Conservation (phyloP, 31 red algal species). For the Porphyra umbilicalis region DNA sequence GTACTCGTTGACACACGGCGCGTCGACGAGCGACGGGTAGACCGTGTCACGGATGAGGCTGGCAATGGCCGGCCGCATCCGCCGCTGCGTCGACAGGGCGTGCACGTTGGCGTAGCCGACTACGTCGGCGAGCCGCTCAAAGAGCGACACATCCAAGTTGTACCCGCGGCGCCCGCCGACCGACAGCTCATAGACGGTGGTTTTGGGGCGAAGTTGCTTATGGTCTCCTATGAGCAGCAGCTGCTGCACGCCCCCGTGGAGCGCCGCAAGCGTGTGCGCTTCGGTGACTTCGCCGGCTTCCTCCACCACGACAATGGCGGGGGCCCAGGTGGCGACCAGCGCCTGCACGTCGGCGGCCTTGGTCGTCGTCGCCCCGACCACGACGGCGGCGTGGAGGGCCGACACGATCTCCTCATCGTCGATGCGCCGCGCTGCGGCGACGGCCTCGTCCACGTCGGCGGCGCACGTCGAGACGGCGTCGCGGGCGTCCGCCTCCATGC, state of each 20-base stretch:
- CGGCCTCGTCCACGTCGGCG: not conserved
- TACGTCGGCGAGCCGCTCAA: conserved; percentile 27
- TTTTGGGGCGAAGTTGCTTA: conserved; percentile 43
- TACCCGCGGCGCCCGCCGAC: conserved; percentile 1
- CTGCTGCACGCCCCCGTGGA: conserved; percentile 23
- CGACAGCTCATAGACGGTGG: conserved; percentile 14
- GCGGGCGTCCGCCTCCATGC: not conserved
- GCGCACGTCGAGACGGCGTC: not conserved
- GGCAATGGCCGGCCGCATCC: conserved; percentile 53
- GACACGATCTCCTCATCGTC: not conserved
- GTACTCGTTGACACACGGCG: not conserved
- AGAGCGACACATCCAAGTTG: conserved; percentile 60
- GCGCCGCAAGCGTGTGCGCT: conserved; percentile 17
- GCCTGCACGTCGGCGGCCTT: not conserved
- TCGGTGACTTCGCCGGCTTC: conserved; percentile 61
- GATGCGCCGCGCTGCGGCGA: not conserved
- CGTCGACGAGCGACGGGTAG: conserved; percentile 39
- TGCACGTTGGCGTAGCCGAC: conserved; percentile 2
- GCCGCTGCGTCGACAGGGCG: conserved; percentile 7
- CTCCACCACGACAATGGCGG: conserved; percentile 38
- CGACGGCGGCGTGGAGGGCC: not conserved
- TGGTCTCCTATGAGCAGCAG: conserved; percentile 71
- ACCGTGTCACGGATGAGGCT: conserved; percentile 7
- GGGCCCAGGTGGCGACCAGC: not conserved
- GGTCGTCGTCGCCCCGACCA: not conserved